Evolutionary conservation across 352 stramenopile genomes (phyloP), one percentile per base, ranked within the genome.

Genomic region (Phytopythium ostracodes): DNA sequence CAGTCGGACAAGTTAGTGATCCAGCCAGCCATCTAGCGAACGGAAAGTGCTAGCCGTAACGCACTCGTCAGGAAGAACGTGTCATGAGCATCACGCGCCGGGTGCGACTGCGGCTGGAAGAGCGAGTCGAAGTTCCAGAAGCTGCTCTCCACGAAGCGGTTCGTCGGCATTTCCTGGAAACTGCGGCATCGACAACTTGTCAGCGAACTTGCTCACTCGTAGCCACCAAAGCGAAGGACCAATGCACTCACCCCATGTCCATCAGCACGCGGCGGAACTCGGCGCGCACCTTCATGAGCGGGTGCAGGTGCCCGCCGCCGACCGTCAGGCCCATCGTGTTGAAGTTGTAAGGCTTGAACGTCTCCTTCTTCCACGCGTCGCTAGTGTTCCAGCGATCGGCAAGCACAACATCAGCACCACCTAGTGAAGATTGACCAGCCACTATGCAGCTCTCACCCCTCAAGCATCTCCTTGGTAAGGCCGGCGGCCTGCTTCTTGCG

Each of bases 71-170:
- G 97, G 85, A 99, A 99, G 81, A 99, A 99, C 38, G 98, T 99
- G 78, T 99, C 98, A 73, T 99, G 98, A 29, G 97, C 97, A 73
- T 99, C 98, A 68, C 98, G 87, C 18, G 98, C 98, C 44, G 98
- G 98, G 73, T 99, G 98, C 35, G 88, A 98, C 85, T 99, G 98
- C 46, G 98, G 98, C 84, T 99, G 97, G 77, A 99, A 99, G 56
- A 99, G 87, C 55, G 97, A 96, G 77, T 99, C 98, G 77, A 99
- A 99, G 84, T 99, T 99, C 98, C 98, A 99, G 77, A 99, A 99
- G 65, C 89, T 98, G 70, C 82, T 98, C 78, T 99, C 98, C 25
- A 99, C 97, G 84, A 92, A 99, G 74, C 97, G 97, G 81, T 98
- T 99, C 33, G 98, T 99, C 27, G 97, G 97, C 98, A 99, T 99